Base-by-base conservation (phyloP, 2,329 filamentous ascomycete species). In the Thelonectria olida region DNA sequence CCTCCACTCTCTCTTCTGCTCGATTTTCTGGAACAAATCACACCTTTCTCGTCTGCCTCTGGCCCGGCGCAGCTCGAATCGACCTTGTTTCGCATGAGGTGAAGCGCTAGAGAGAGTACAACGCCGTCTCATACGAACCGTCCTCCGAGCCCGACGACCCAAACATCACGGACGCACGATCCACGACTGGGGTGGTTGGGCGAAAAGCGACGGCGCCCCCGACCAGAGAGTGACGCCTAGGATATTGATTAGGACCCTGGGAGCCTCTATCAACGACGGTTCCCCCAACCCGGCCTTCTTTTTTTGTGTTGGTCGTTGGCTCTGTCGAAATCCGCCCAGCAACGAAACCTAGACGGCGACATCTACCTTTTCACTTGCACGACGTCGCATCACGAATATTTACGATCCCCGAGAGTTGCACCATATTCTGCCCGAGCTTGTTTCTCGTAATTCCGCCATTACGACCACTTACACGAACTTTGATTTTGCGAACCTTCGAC, bases 171-270 rank as follows among this genome's bases (percentile, higher is more conserved):
- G 25, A 55, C 51, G 47, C 58, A 47, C 58, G 44, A 55, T 54
- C 41, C 56, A 63, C 63, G 58, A 63, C 61, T 67, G n/a, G 34
- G 66, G 66, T 63, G 66, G 61, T 56, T 64, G 64, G 66, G 66
- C 54, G 7, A 68, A 58, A 62, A 63, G 62, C 50, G 55, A 63
- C 54, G 62, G 49, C 59, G 53, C 39, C 53, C 39, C 39, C 58
- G 49, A 60, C 47, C 41, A 38, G 50, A 58, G 53, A 55, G 27
- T 61, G 53, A 47, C 54, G 56, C 54, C 64, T 52, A 54, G 59
- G 60, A 60, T 57, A 51, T 61, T 54, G 63, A 65, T 59, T 63
- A 61, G 62, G 61, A 57, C 56, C 62, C 58, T 51, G 41, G 53
- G 61, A 63, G 48, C 55, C 60, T 67, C 58, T 57, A 56, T 58